Evolutionary conservation across 2,329 filamentous ascomycete genomes (phyloP), one percentile per base, ranked within the genome.

Genomic region (Corynespora cassiicola): DNA sequence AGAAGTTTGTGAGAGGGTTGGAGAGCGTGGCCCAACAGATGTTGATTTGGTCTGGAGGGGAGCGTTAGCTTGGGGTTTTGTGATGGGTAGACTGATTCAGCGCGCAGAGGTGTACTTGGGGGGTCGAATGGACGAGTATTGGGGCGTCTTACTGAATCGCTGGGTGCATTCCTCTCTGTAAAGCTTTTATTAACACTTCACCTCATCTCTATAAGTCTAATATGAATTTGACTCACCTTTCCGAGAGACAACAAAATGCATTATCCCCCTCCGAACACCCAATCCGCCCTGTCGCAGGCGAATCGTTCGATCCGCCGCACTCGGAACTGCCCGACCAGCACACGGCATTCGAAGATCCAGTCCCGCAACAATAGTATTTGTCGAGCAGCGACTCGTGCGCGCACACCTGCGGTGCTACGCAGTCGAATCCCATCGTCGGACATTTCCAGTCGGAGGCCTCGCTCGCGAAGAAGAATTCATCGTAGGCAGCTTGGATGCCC

Each of bases 1-100:
- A 35, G 8, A 53, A 16, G 27, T 40, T 41, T 11, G 38, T 41
- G 15, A 56, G 23, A 5, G 45, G 42, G 31, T 57, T 56, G 6
- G 34, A 18, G 7, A 38, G 16, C 14, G 36, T 45, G 9, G 44
- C 48, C 55, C 55, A 61, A 45, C 56, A 61, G 11, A 58, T 56
- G 33, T 58, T 56, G 34, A 56, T 53, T 36, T 58, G 55, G 35
- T 44, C 42, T 45, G 31, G n/a, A n/a, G n/a, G n/a, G 18, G 16
- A 25, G 14, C 14, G 7, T 16, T 17, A 31, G 6, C 6, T 18
- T 6, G 11, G 16, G 17, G 12, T 16, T n/a, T n/a, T n/a, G n/a
- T n/a, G n/a, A n/a, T n/a, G n/a, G n/a, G n/a, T n/a, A n/a, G n/a
- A n/a, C n/a, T n/a, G n/a, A n/a, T n/a, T n/a, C n/a, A n/a, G n/a